phyloP scores from a whole-genome alignment of 164 flowering plant species.

The Aristolochia contorta region DNA sequence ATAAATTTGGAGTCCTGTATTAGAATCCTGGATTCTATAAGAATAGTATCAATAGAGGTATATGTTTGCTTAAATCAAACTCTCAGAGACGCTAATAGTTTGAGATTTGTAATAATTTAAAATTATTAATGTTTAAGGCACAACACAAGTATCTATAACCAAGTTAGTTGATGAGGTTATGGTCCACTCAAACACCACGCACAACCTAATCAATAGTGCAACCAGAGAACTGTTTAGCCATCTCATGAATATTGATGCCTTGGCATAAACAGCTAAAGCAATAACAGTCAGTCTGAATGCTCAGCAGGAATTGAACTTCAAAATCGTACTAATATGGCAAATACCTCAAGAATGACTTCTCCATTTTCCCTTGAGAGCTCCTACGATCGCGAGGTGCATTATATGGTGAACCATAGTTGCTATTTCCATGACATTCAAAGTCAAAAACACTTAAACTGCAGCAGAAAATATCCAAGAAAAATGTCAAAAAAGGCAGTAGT shows the following conservation, averaged over 20 bases:
- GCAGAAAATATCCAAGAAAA: background rate
- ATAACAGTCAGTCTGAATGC: background rate
- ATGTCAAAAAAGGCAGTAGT: no score
- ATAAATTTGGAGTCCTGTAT: no score
- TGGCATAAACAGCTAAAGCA: background rate
- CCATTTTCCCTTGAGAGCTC: slow-evolving; percentile 99
- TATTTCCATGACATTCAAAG: slow-evolving; percentile 80
- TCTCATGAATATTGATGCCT: background rate
- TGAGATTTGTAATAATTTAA: no score
- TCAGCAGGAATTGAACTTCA: background rate
- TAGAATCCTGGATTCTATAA: no score
- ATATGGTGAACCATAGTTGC: slow-evolving; percentile 72
- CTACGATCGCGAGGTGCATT: slow-evolving; percentile 38
- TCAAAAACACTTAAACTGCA: slow-evolving; percentile 79
- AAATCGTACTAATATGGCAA: background rate
- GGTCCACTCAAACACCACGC: background rate
- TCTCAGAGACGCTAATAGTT: no score
- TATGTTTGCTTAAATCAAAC: no score
- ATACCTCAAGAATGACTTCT: slow-evolving; percentile 95
- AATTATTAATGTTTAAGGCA: no score
- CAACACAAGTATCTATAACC: no score
- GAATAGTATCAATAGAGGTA: no score
- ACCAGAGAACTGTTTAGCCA: background rate
- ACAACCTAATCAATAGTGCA: background rate
- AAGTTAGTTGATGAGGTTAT: no score